Base-by-base conservation (phyloP, 2,329 filamentous ascomycete species). In the Chaetomium strumarium region DNA sequence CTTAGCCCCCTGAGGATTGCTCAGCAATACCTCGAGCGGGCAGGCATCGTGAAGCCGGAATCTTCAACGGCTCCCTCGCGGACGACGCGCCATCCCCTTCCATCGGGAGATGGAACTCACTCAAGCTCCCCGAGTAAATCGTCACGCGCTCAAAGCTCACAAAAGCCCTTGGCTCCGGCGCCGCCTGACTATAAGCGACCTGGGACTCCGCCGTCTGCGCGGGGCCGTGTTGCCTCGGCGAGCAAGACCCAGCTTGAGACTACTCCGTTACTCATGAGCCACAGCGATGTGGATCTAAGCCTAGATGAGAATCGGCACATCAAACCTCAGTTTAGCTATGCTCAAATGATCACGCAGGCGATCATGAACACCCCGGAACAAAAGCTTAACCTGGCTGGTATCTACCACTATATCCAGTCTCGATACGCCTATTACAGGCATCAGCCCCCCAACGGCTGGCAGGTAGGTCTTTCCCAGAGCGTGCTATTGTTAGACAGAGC, bases 271-370 rank as follows among this genome's bases (percentile, higher is more conserved):
- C 60, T 77, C 44, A 70, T 77, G 67, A 75, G 71, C 57, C 69
- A 76, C 44, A 75, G 72, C 54, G 78, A 82, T 56, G 81, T 91
- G 49, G 88, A 93, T 68, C 80, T 91, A 58, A 91, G 89, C 64
- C 77, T 85, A 33, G 91, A 97, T 60, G 81, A 85, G 30, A 89
- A 91, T 59, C 88, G 88, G 66, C 90, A 96, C 59, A 82, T 97
- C 64, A 99, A 99, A 68, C 95, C 93, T 1, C 88, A 91, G 42
- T 96, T 88, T 68, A 97, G 92, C 68, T 99, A 99, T 70, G 91
- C 93, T 2, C 90, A 95, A 66, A 83, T 99, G 75, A 99, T 99
- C 59, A 93, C 90, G 0, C 93, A 97, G 71, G 93, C 93, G 1
- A 97, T 99, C 58, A 78, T 96, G 60, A 88, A 87, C 34, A 91